Base-by-base conservation (phyloP, 2,329 filamentous ascomycete species). In the Diaporthe sp. region DNA sequence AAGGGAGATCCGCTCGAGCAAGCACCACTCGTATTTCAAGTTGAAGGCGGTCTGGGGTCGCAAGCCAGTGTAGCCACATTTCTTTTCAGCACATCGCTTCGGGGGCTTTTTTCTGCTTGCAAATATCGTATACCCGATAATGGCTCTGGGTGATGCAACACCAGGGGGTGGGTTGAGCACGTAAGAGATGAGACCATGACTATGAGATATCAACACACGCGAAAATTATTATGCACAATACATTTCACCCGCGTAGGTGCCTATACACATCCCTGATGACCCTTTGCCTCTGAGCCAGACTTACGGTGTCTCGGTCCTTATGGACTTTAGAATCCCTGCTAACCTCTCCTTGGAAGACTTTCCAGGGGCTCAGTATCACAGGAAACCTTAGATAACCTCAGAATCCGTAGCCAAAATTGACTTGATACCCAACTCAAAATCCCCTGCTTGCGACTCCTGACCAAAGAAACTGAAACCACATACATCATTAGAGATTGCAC, bases 31-130 rank as follows among this genome's bases (percentile, higher is more conserved):
- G 1, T 81, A 78, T 69, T 82, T 82, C 67, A 77, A 78, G 0
- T 77, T 82, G 58, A 76, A 80, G 0, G 79, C 78, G 8, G 80
- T 82, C 0, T 82, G 79, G 78, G 81, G 77, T 22, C 77, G 77
- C 12, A 82, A 81, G 76, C 81, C 78, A 22, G 61, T 60, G n/a
- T 68, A 30, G 25, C 4, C 17, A 64, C 57, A 15, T 50, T 38
- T 13, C 22, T 35, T 38, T 38, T 40, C 8, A 13, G 30, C 19
- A 25, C n/a, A 22, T 52, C 19, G 47, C 45, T 67, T 38, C 0
- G 45, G 3, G 12, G 45, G 30, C 45, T 7, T 19, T 47, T 47
- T 28, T 12, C 22, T 22, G n/a, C 22, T 52, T 38, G 45, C 45
- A 28, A 50, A 28, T 38, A 68, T 15, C 22, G 45, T 68, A 68